These are phyloP conservation scores for Eucalyptus erythrocorys DNA, from an alignment of 345 rosid species.

Conservation along the genomic window DNA sequence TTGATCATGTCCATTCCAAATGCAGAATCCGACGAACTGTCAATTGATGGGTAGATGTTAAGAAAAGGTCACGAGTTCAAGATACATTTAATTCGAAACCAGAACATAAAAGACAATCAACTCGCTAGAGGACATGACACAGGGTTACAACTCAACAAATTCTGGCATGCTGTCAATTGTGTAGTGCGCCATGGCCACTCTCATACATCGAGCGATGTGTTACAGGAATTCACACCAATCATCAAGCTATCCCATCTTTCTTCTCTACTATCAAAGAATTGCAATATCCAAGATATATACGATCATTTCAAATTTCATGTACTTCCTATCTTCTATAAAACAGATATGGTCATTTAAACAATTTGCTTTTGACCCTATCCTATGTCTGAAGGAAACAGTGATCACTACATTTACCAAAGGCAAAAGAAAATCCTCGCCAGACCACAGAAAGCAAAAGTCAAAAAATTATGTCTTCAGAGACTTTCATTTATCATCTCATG, in stretches of 20 bases:
- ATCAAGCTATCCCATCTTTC: neutral
- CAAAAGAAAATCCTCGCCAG: neutral
- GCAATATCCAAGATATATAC: neutral
- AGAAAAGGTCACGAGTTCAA: neutral
- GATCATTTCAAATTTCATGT: neutral
- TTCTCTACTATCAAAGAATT: neutral
- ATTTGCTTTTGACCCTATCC: neutral
- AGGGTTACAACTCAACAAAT: neutral
- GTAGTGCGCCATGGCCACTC: neutral
- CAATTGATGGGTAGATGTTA: neutral
- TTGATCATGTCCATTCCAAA: slow-evolving; percentile 93
- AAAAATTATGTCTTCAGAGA: neutral
- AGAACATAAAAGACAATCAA: neutral
- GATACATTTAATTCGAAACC: neutral
- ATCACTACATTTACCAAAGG: neutral
- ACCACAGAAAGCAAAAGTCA: neutral
- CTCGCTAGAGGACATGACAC: neutral
- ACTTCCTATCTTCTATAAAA: neutral
- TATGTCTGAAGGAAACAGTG: neutral
- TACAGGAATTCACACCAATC: neutral
- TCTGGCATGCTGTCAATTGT: neutral
- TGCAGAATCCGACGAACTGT: slow-evolving; percentile 91
- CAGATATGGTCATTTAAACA: neutral
- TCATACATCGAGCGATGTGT: neutral
- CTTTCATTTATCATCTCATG: neutral